Conservation (phyloP, 1,284 basidiomycete species). For the Trametes hirsuta region DNA sequence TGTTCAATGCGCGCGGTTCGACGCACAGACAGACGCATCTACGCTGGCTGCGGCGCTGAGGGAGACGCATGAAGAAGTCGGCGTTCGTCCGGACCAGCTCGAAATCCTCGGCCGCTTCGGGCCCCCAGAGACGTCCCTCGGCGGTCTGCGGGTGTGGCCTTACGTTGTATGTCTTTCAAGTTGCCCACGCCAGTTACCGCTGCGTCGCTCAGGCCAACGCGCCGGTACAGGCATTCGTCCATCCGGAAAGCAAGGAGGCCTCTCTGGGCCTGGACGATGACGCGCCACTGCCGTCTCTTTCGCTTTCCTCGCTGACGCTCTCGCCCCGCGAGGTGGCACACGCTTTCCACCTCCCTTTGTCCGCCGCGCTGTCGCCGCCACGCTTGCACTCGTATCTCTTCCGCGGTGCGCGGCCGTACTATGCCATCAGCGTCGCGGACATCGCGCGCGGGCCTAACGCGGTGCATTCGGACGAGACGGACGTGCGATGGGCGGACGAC, state of each 20-base stretch:
- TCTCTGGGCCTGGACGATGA: slow-evolving; percentile 32
- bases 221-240: slow-evolving; percentile 62
- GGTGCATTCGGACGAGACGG: slow-evolving; percentile 19
- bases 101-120: slow-evolving; percentile 69
- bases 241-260: slow-evolving; percentile 9
- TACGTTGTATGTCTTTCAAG: slow-evolving; percentile 69
- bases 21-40: slow-evolving; percentile 55
- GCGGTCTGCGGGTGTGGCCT: slow-evolving; percentile 71
- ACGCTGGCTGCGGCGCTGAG: slow-evolving; percentile 63
- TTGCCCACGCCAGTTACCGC: not conserved
- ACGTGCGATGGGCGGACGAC: slow-evolving; percentile 28
- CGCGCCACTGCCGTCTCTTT: slow-evolving; percentile 61
- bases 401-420: slow-evolving; percentile 59
- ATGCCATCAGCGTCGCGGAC: slow-evolving; percentile 70
- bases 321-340: slow-evolving; percentile 69
- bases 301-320: slow-evolving; percentile 52
- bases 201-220: not conserved
- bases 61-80: slow-evolving; percentile 77
- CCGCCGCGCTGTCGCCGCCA: slow-evolving; percentile 47
- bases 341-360: slow-evolving; percentile 71
- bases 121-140: slow-evolving; percentile 61
- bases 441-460: slow-evolving; percentile 40
- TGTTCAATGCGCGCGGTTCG: not conserved
- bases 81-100: slow-evolving; percentile 57
- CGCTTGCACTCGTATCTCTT: slow-evolving; percentile 59